These are phyloP conservation scores for Halophytophthora batemanensis DNA, from an alignment of 352 stramenopile genomes.

Conservation along the genomic window DNA sequence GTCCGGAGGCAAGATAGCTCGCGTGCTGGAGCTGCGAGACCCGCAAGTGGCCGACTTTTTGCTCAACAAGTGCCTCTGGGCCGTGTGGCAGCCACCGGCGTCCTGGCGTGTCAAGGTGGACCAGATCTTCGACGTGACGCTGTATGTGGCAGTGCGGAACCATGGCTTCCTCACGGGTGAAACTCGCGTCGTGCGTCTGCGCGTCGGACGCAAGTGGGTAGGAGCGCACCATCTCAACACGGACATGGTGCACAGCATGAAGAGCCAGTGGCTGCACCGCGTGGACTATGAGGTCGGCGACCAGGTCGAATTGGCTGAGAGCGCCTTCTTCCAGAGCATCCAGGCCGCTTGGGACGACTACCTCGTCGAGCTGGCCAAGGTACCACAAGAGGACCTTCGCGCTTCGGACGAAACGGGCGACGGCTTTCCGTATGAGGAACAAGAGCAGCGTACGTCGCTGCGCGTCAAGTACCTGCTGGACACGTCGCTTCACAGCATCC, in stretches of 20 bases:
- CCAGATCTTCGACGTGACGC: constrained; percentile 57
- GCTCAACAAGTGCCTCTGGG: constrained; percentile 39
- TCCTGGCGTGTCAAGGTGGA: constrained; percentile 67
- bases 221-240: constrained; percentile 60
- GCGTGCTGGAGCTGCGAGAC: constrained; percentile 35
- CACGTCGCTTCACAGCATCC: constrained; percentile 48
- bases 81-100: constrained; percentile 52
- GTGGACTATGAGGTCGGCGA: constrained; percentile 59
- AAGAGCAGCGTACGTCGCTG: constrained; percentile 52
- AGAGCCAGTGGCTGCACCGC: constrained; percentile 57
- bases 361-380: constrained; percentile 41
- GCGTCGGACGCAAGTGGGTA: constrained; percentile 63
- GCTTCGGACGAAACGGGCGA: constrained; percentile 20
- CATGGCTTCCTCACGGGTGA: constrained; percentile 56
- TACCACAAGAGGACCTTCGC: constrained; percentile 44
- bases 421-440: constrained; percentile 46
- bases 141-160: constrained; percentile 37
- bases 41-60: constrained; percentile 31
- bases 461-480: constrained; percentile 61
- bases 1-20: constrained; percentile 30
- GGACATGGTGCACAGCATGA: constrained; percentile 23
- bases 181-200: constrained; percentile 46
- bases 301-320: constrained; percentile 29
- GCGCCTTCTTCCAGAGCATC: constrained; percentile 56
- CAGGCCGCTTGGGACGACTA: constrained; percentile 55